Percentiles rank a stretch among this genome's conserved stretches.
phyloP scores from a whole-genome alignment of 2,329 filamentous ascomycete genomes.

The Colletotrichum phormii region DNA sequence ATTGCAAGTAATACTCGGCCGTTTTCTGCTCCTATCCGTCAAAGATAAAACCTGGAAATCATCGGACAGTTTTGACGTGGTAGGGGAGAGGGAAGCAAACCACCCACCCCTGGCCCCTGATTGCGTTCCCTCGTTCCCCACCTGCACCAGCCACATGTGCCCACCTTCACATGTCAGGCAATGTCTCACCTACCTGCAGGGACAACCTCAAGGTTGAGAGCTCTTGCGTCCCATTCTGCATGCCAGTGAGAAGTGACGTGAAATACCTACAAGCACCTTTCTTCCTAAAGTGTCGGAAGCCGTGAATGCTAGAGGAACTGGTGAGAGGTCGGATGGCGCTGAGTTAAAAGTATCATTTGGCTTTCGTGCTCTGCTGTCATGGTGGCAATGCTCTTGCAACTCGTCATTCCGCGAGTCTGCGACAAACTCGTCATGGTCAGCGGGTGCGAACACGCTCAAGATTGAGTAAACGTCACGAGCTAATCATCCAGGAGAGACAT shows the following conservation, averaged over 20 bases:
- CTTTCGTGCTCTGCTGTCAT: not conserved
- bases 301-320: not conserved
- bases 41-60: conserved; percentile 9
- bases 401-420: not conserved
- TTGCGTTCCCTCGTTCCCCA: not conserved
- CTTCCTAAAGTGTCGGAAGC: not conserved
- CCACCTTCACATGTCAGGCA: conserved; percentile 35
- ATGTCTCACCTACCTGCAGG: conserved; percentile 19
- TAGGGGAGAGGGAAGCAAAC: not conserved
- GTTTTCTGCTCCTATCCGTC: not conserved
- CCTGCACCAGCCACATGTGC: conserved; percentile 21
- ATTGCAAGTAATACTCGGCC: not conserved
- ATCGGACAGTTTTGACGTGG: conserved; percentile 18
- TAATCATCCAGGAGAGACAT: not conserved
- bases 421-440: not conserved
- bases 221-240: not conserved
- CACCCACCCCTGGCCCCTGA: not conserved
- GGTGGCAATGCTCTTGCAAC: not conserved
- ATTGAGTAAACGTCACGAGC: not conserved
- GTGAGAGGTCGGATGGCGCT: not conserved
- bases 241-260: conserved; percentile 6
- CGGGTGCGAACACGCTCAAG: not conserved
- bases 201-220: conserved; percentile 28
- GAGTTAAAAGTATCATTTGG: not conserved
- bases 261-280: not conserved